Evolutionary conservation across 768 basidiomycete genomes (phyloP), one percentile per base, ranked within the genome.

Genomic region (Coprinellus micaceus): DNA sequence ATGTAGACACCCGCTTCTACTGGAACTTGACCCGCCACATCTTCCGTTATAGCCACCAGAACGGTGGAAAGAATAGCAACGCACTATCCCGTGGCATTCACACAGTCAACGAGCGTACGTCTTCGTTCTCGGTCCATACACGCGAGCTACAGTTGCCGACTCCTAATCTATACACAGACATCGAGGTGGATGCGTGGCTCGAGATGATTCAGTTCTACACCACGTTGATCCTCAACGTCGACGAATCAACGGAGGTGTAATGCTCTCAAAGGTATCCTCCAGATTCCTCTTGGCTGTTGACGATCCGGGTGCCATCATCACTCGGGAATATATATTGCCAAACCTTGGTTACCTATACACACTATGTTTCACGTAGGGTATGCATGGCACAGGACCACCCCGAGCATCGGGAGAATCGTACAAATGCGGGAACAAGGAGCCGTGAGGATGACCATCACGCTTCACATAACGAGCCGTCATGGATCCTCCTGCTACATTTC

Each of bases 71-170:
- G 39, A 63, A 62, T 26, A 64, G 66, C 0, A 69, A 66, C 19
- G 63, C 69, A 26, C 60, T 61, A 21, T 26, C 74, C 22, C 69
- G 69, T 49, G 77, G 78, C 1, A 69, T 85, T n/a, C 89, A 90
- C 67, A 88, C 88, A 2, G 80, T 89, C 25, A 81, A 90, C 56
- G 89, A 90, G 77, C 77, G 86, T 85, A 63, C 64, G 81, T 64
- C 12, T 11, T 19, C 11, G 29, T 52, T 50, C 41, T 30, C 4
- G 13, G 33, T 17, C 15, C 54, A 15, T 33, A 45, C 53, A n/a
- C 29, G 25, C 2, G 13, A 21, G 50, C 46, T 15, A 29, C 11
- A 21, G 21, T 33, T 30, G 59, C 67, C 45, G 67, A 30, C 15
- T 26, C 17, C 30, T 12, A 6, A 36, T 51, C 49, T 13, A 43